Evolutionary conservation across 768 basidiomycete genomes (phyloP).

Genomic region (Rhodotorula graminis): DNA sequence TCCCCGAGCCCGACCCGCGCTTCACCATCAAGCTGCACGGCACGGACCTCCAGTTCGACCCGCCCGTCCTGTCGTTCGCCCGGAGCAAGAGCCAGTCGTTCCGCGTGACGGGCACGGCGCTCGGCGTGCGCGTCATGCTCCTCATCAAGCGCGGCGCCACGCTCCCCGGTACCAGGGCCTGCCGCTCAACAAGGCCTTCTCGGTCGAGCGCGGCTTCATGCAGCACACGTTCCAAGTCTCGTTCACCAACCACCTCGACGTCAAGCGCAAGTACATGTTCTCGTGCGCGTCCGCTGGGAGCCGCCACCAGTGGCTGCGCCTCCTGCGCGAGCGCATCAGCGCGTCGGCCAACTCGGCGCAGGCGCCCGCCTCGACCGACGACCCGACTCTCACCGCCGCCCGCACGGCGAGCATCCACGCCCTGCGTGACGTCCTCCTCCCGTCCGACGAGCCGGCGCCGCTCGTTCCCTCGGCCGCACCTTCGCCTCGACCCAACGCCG

Average conservation of each 20-base stretch:
- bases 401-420: slow-evolving; percentile 74
- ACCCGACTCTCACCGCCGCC: slow-evolving; percentile 60
- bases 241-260: slow-evolving; percentile 59
- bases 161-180: slow-evolving; percentile 76
- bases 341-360: neutral
- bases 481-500: slow-evolving; percentile 29
- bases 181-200: slow-evolving; percentile 68
- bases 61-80: slow-evolving; percentile 71
- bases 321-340: slow-evolving; percentile 32
- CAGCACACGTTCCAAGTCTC: slow-evolving; percentile 89
- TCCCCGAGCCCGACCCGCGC: slow-evolving; percentile 76
- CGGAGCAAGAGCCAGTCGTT: slow-evolving; percentile 79
- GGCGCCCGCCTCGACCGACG: neutral
- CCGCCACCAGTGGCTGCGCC: slow-evolving; percentile 62
- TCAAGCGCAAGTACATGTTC: slow-evolving; percentile 78
- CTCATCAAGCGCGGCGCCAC: slow-evolving; percentile 75
- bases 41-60: slow-evolving; percentile 82
- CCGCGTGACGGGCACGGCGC: slow-evolving; percentile 75
- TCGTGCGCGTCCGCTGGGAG: slow-evolving; percentile 75
- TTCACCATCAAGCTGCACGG: slow-evolving; percentile 79
- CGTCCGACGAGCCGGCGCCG: slow-evolving; percentile 41
- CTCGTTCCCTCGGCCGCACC: slow-evolving; percentile 16
- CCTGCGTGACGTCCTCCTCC: slow-evolving; percentile 74
- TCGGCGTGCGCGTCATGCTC: slow-evolving; percentile 76
- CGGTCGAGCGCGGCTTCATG: slow-evolving; percentile 94